These are phyloP conservation scores for Geotrichum klebahnii DNA, from an alignment of 1,139 yeast genomes.

Conservation along the genomic window DNA sequence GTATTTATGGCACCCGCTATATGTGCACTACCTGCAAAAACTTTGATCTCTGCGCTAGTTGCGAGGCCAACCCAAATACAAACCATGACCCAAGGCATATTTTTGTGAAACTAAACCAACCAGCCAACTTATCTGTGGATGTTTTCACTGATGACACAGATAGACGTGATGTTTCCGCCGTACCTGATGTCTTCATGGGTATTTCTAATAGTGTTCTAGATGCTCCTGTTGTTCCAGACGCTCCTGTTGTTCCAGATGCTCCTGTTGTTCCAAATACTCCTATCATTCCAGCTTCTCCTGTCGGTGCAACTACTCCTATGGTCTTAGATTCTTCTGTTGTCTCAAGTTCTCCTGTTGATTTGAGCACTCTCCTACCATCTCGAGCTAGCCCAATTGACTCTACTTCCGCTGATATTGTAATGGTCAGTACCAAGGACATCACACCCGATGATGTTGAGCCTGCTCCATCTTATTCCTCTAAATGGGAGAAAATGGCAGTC, in stretches of 20 bases:
- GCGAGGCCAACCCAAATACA: slow-evolving; percentile 38
- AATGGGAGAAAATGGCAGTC: too few species aligned
- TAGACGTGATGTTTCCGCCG: neutral
- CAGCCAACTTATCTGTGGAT: neutral
- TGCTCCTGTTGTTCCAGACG: neutral
- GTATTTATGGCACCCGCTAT: slow-evolving; percentile 47
- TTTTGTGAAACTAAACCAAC: slow-evolving; percentile 26
- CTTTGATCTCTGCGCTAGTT: slow-evolving; percentile 50
- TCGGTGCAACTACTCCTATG: neutral
- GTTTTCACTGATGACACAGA: neutral
- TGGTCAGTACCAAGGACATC: too few species aligned
- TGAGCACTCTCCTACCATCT: neutral
- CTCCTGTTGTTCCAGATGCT: neutral
- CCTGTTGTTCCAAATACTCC: neutral
- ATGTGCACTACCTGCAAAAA: slow-evolving; percentile 50
- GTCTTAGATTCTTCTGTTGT: neutral
- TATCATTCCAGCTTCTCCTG: neutral
- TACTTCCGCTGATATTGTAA: neutral
- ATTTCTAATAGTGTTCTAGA: neutral
- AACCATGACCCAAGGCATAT: slow-evolving; percentile 31
- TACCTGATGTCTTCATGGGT: neutral
- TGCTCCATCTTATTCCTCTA: too few species aligned
- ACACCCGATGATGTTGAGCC: too few species aligned
- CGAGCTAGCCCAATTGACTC: neutral
- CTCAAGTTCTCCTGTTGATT: neutral